phyloP scores from a whole-genome alignment of 495 filamentous ascomycete genomes.

The Neurospora discreta region DNA sequence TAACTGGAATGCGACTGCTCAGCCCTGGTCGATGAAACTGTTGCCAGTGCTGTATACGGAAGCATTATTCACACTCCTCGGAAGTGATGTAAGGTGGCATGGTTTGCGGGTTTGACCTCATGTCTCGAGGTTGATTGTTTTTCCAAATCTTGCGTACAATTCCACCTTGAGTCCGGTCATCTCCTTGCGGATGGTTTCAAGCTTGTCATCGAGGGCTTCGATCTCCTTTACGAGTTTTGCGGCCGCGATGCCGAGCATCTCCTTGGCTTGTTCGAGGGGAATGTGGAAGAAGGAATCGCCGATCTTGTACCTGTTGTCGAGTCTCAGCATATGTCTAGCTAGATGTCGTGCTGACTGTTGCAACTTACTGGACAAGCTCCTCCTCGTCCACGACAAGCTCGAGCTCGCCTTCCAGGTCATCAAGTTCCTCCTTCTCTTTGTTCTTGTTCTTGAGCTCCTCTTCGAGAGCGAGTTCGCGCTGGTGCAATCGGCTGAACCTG shows the following conservation, averaged over 20 bases:
- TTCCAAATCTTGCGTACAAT: slow-evolving; percentile 87
- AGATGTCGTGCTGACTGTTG: too few relatives aligned
- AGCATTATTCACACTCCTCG: neutral
- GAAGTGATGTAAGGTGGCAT: neutral
- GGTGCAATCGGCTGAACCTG: slow-evolving; percentile 88
- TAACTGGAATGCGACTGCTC: neutral
- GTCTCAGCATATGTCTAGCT: slow-evolving; percentile 9
- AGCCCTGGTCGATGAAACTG: neutral
- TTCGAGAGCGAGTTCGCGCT: slow-evolving; percentile 65
- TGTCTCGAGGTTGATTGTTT: slow-evolving; percentile 90
- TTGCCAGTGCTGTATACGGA: neutral
- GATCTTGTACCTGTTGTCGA: slow-evolving; percentile 69
- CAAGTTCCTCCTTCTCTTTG: slow-evolving; percentile 98
- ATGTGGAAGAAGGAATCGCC: slow-evolving; percentile 90
- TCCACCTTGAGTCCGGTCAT: slow-evolving; percentile 81
- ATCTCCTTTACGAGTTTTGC: slow-evolving; percentile 68
- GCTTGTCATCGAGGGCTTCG: slow-evolving; percentile 59
- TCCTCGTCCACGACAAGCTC: slow-evolving; percentile 88
- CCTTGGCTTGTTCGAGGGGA: slow-evolving; percentile 71
- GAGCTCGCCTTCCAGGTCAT: slow-evolving; percentile 81
- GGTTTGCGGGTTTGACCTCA: slow-evolving; percentile 28
- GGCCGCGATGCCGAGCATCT: slow-evolving; percentile 61
- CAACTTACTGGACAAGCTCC: slow-evolving; percentile 69
- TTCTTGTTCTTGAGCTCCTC: slow-evolving; percentile 74
- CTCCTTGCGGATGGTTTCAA: slow-evolving; percentile 65